These are phyloP conservation scores for Cutaneotrichosporon cavernicola DNA, from an alignment of 1,284 basidiomycete genomes.

Conservation along the genomic window DNA sequence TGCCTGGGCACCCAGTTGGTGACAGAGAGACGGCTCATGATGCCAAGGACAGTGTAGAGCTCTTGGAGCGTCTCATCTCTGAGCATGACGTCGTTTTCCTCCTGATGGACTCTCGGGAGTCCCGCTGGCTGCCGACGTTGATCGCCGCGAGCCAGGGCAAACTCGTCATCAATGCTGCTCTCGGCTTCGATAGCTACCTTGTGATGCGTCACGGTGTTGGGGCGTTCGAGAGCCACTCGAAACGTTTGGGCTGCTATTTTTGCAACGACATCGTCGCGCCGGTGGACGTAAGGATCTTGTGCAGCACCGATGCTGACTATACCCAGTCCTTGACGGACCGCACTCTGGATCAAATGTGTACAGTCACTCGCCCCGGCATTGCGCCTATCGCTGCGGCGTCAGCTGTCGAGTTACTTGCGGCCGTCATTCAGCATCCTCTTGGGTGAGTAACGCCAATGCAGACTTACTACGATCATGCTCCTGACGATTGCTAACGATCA, in stretches of 20 bases:
- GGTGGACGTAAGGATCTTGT: constrained; percentile 66
- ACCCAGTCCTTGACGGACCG: constrained; percentile 83
- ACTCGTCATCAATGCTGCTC: constrained; percentile 90
- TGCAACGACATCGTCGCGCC: constrained; percentile 98
- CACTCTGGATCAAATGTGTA: constrained; percentile 98
- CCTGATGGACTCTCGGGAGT: constrained; percentile 97
- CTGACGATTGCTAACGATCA: constrained; percentile 36
- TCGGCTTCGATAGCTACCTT: constrained; percentile 94
- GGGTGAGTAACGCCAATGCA: constrained; percentile 59
- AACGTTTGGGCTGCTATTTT: constrained; percentile 83
- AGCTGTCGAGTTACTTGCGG: constrained; percentile 87
- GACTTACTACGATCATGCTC: background rate
- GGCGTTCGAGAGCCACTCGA: background rate
- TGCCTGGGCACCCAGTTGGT: constrained; percentile 92
- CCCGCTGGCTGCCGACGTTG: constrained; percentile 90
- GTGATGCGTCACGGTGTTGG: constrained; percentile 86
- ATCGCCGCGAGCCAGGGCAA: constrained; percentile 79
- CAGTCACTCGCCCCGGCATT: constrained; percentile 93
- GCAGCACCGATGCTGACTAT: background rate
- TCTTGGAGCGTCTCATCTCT: constrained; percentile 74
- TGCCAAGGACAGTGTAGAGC: constrained; percentile 61
- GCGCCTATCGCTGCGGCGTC: constrained; percentile 88
- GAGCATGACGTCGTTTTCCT: constrained; percentile 87
- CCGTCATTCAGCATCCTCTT: constrained; percentile 82
- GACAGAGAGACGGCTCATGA: constrained; percentile 58